Evolutionary conservation across 345 rosid genomes (phyloP).

Genomic region (Acer yangbiense): DNA sequence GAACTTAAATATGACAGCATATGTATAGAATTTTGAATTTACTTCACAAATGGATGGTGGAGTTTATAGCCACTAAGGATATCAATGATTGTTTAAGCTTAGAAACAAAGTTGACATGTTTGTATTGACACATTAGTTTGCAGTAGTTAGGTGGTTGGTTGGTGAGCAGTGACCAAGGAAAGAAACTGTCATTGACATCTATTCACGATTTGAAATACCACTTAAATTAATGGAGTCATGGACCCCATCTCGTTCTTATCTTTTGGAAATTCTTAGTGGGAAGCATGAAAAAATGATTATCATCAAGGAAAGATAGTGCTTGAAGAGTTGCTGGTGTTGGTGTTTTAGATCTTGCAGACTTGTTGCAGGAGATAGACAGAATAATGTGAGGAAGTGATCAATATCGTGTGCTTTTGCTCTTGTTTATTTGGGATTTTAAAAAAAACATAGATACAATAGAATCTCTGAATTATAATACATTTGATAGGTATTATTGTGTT

Average conservation of each 20-base stretch:
- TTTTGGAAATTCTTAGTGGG: not conserved
- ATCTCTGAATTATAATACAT: too few species aligned
- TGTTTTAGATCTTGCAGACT: not conserved
- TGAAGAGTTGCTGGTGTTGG: too few species aligned
- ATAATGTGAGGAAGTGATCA: not conserved
- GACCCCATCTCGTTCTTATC: not conserved
- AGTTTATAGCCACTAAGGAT: not conserved
- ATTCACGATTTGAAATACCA: not conserved
- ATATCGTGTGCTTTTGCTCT: not conserved
- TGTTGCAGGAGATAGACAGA: not conserved
- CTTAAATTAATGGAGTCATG: not conserved
- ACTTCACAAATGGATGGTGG: not conserved
- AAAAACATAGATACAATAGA: too few species aligned
- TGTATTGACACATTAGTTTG: too few species aligned
- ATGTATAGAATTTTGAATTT: too few species aligned
- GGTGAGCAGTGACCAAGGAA: not conserved
- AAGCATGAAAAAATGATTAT: not conserved
- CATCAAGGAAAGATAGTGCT: not conserved
- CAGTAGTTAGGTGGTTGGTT: not conserved
- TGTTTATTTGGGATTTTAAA: too few species aligned
- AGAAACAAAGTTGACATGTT: too few species aligned
- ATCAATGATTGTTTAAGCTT: not conserved
- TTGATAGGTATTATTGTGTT: too few species aligned
- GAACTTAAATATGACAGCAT: not conserved
- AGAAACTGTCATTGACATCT: not conserved